Conservation (phyloP, 169 alveolate genomes). For the Cryptosporidium parvum region DNA sequence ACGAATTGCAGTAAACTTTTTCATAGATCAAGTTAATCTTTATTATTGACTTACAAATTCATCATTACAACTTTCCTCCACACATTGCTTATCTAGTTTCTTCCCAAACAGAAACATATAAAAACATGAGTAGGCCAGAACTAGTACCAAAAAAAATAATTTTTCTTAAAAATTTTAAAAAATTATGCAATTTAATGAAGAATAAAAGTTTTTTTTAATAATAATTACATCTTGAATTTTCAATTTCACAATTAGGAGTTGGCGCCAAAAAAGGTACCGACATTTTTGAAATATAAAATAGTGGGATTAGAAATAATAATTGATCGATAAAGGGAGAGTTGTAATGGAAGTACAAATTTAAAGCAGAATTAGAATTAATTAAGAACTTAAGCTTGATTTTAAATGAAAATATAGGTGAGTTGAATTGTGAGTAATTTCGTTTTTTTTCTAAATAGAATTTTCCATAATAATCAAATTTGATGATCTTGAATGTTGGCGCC, state of each 20-base stretch:
- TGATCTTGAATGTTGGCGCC: background rate
- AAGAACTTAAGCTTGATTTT: no score
- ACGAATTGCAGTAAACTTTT: background rate
- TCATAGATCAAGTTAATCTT: background rate
- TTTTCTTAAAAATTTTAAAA: background rate
- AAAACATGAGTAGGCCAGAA: background rate
- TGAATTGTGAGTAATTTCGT: background rate
- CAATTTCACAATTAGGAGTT: background rate
- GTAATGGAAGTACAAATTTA: background rate
- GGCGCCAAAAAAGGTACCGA: constrained; percentile 8
- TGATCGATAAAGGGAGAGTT: background rate
- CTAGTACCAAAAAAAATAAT: no score
- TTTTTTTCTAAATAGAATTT: no score
- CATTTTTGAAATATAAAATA: background rate
- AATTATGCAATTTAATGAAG: background rate
- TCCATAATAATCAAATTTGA: background rate
- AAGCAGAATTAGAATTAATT: no score
- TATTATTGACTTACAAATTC: constrained; percentile 18
- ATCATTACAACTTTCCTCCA: constrained; percentile 68
- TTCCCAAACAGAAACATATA: constrained; percentile 41
- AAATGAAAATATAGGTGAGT: background rate
- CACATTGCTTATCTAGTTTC: constrained; percentile 43
- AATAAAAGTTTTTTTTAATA: background rate
- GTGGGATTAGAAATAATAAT: background rate
- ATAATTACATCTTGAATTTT: background rate